Evolutionary conservation across 2,329 filamentous ascomycete species (phyloP), one percentile per base, ranked within the genome.

Genomic region (Zymoseptoria tritici): DNA sequence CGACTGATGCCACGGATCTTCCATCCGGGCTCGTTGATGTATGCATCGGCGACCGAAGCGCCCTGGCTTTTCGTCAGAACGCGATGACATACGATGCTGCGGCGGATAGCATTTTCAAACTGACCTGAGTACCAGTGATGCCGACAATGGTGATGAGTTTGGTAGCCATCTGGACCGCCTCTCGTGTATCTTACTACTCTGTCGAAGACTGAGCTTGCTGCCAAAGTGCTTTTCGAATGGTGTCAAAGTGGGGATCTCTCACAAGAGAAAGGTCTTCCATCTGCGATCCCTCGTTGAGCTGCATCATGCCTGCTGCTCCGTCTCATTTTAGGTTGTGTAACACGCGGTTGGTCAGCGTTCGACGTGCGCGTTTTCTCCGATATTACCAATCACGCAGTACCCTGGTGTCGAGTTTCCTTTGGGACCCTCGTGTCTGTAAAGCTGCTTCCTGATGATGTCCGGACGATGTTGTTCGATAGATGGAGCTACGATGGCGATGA

Each of bases 81-180:
- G 36, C 36, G 5, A 60, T 49, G 19, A 57, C 56, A 36, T 64
- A 60, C 52, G 58, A 26, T 59, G 55, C 62, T 60, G 11, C 62
- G 62, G n/a, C 72, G 55, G 82, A 79, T 51, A 86, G 76, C 7
- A 81, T 82, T 42, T 6, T 42, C 36, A 42, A n/a, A 46, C 36
- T n/a, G 13, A 46, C 36, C 36, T 46, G 13, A 7, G 11, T 46
- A 50, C 74, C 75, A 13, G 74, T 75, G 46, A 73, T 68, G 42
- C 75, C 73, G 49, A 76, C 60, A 26, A 77, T 64, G 13, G 70
- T 69, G 50, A 76, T 70, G 49, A 70, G 67, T 64, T 74, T 75
- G 13, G 4, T 46, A 46, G 36, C 36, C 36, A 46, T 46, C 36
- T 46, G 36, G 13, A 16, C 1, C 13, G 36, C 16, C 13, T 4